Evolutionary conservation across 768 basidiomycete species (phyloP).

Genomic region (Kwoniella europaea): DNA sequence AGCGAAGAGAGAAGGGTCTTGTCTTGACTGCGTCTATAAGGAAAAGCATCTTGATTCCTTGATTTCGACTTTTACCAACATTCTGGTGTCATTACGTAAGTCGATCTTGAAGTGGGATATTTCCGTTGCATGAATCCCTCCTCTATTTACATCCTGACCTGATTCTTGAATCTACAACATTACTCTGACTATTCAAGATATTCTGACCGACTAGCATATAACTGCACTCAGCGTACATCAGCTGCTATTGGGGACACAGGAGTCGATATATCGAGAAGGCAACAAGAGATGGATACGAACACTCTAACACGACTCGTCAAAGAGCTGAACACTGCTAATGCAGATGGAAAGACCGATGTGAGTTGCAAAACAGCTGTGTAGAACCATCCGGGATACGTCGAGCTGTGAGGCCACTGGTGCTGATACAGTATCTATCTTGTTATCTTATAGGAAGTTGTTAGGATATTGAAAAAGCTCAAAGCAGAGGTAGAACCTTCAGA

Average conservation of each 20-base stretch:
- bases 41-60: not conserved
- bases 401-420: too few species aligned
- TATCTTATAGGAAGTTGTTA: conserved; percentile 41
- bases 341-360: conserved; percentile 42
- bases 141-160: not conserved
- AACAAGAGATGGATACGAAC: conserved; percentile 35
- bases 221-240: not conserved
- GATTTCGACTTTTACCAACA: not conserved
- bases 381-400: too few species aligned
- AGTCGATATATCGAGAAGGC: too few species aligned
- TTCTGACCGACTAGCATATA: not conserved
- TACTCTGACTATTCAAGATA: not conserved
- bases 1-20: too few species aligned
- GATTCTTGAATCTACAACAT: not conserved
- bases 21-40: not conserved
- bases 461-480: conserved; percentile 46
- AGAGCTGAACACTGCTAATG: conserved; percentile 45
- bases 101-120: not conserved
- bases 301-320: conserved; percentile 35
- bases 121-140: not conserved
- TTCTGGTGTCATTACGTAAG: not conserved
- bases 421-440: not conserved
- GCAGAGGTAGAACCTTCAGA: conserved; percentile 48
- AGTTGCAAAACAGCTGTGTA: not conserved
- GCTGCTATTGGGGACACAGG: not conserved